Evolutionary conservation across 345 rosid genomes (phyloP), one percentile per base, ranked within the genome.

Genomic region (Crucihimalaya himalaica): DNA sequence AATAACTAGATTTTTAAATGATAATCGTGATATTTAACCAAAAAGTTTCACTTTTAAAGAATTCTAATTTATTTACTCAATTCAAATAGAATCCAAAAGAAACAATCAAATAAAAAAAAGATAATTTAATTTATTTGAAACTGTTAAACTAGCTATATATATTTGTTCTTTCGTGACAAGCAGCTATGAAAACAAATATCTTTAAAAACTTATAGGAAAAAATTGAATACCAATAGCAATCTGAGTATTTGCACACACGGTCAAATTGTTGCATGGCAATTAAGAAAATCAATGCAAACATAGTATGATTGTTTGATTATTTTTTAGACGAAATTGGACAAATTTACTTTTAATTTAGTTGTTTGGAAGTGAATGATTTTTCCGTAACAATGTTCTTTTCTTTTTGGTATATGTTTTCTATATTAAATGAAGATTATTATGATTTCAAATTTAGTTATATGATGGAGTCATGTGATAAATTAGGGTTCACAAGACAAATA

Each of bases 181-280:
- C 29, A 31, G 47, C 27, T 40, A 68, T 68, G 28, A 62, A n/a
- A 37, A 68, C 42, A 27, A 18, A 40, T 54, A 20, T 39, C 10
- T 52, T 10, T 10, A 32, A 8, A 3, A 65, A 4, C 16, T 7
- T 47, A 46, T 5, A 45, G 43, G 4, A 37, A 37, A 37, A 10
- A 9, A 1, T 2, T 10, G 4, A 37, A 3, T 37, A 34, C 42
- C 42, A 37, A 11, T 37, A 37, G 15, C 42, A 37, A 37, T 1
- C 11, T 37, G 42, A 37, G 13, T 12, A 39, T 12, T 39, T 39
- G n/a, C 5, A 39, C n/a, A 13, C 15, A 39, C 43, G 13, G 13
- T 39, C 5, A 39, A 31, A 31, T 11, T 12, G n/a, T 12, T 40
- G 7, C 7, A 40, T 40, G 45, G 45, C 6, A 40, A 40, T 13